Evolutionary conservation across 2,329 filamentous ascomycete genomes (phyloP), one percentile per base, ranked within the genome.

Genomic region (Venturia pyrina): DNA sequence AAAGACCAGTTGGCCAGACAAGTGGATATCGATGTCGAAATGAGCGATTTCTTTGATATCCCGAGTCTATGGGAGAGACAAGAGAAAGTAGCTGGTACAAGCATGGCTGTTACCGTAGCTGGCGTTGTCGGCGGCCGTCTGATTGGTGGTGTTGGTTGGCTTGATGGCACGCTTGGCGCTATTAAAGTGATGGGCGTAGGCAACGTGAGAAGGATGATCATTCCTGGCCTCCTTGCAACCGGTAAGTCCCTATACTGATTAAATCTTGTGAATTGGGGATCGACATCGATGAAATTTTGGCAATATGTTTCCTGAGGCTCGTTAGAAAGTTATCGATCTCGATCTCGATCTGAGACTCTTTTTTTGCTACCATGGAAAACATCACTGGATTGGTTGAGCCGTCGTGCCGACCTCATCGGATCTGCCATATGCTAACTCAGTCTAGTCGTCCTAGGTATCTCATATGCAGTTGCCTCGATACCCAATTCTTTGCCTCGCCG

Each of bases 41-140:
- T 96, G 0, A 89, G 84, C 84, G 95, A 99, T 78, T 98, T 99
- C 81, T 90, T 99, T 72, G 95, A 99, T 76, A 82, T 92, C 75
- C 83, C 87, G 21, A 89, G 87, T 13, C 78, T 98, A 6, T 83
- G 96, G 79, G 91, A 97, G 73, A 85, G 87, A 65, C 93, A 98
- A 75, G 95, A 99, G 77, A 99, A 98, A 82, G 83, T 96, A 66
- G 93, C 93, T 6, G 91, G 93, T 48, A 96, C 93, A 3, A 90
- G 95, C 69, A 93, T 99, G 89, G 95, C 93, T 6, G 83, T 99
- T 73, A 99, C 95, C 1, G 85, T 96, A 44, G 90, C 90, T 11
- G 93, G 91, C 66, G 91, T 96, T 1, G 81, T 98, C 5, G 91
- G 93, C 66, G 86, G 89, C 62, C 85, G 91, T 61, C 82, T 95